Evolutionary conservation across 768 basidiomycete genomes (phyloP).

Genomic region (Trametes sanguinea): DNA sequence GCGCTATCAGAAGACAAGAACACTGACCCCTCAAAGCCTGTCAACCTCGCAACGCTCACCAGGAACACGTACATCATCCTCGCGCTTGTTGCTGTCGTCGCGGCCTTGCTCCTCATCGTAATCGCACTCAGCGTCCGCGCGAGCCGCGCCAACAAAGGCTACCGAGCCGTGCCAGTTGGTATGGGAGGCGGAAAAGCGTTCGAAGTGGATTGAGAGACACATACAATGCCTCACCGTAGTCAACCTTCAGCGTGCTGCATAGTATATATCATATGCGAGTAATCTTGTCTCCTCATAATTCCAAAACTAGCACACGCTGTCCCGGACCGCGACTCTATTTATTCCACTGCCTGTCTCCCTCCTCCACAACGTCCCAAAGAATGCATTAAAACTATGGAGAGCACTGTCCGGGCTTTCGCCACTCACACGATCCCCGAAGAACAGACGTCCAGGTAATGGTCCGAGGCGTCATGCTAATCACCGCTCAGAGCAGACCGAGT

Average conservation of each 20-base stretch:
- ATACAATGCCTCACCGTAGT: background rate
- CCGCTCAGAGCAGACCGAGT: no score
- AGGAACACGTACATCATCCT: slow-evolving; percentile 19
- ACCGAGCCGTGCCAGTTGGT: background rate
- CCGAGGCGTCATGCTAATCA: no score
- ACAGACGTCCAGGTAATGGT: no score
- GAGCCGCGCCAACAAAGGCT: slow-evolving; percentile 3
- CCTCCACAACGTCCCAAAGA: no score
- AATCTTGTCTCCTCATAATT: no score
- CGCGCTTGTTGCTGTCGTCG: background rate
- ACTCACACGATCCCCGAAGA: no score
- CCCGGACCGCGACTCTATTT: no score
- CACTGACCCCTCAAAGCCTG: background rate
- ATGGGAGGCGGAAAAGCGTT: background rate
- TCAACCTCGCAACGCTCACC: background rate
- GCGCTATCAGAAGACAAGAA: background rate
- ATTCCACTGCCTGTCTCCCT: no score
- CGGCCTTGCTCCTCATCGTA: slow-evolving; percentile 2
- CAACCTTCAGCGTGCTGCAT: background rate
- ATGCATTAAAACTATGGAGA: no score
- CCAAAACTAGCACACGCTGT: no score
- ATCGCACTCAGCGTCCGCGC: background rate
- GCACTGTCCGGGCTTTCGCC: no score
- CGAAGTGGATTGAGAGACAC: background rate
- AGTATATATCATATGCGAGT: no score